Base-by-base conservation (phyloP, 2,329 filamentous ascomycete species). In the Geosmithia flava region DNA sequence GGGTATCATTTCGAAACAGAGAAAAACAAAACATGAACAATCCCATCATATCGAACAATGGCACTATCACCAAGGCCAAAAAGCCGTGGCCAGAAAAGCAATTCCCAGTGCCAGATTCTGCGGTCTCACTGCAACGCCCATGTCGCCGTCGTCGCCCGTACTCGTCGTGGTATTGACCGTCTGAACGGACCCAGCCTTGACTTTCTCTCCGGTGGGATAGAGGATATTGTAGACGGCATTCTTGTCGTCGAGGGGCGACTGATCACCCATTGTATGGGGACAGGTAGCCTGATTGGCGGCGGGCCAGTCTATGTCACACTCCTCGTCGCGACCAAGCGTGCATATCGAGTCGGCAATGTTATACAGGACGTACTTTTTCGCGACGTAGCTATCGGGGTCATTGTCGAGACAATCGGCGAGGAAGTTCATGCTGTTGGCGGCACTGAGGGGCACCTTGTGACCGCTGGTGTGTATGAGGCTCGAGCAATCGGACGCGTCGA, bases 371-470 rank as follows among this genome's bases (percentile, higher is more conserved):
- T 71, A 66, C 57, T 78, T 70, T 3, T 67, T 49, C 20, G 62
- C 70, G 11, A 76, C 70, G 70, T 71, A 78, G 52, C 63, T 70
- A 48, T 58, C 53, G 3, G 50, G 48, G 7, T 61, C 52, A 30
- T 61, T 55, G 39, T 55, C 63, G 37, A 72, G 60, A 51, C 73
- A 76, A 52, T 61, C 67, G 11, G 61, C 60, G n/a, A 76, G 57
- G 48, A 67, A 77, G 55, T 76, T 73, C 66, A 75, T 74, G 64
- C 68, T 70, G 58, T 75, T 76, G 49, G 70, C 57, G 1, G 72
- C 74, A 56, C 68, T 66, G 48, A 72, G 62, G 0, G 69, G 66
- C 19, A 72, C 53, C 50, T 58, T 65, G 48, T 58, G 52, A 45
- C 58, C 60, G 27, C 65, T 55, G 10, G 71, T 71, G 40, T 68